These are phyloP conservation scores for Lasiosphaeris hirsuta DNA, from an alignment of 495 filamentous ascomycete species.

Conservation along the genomic window DNA sequence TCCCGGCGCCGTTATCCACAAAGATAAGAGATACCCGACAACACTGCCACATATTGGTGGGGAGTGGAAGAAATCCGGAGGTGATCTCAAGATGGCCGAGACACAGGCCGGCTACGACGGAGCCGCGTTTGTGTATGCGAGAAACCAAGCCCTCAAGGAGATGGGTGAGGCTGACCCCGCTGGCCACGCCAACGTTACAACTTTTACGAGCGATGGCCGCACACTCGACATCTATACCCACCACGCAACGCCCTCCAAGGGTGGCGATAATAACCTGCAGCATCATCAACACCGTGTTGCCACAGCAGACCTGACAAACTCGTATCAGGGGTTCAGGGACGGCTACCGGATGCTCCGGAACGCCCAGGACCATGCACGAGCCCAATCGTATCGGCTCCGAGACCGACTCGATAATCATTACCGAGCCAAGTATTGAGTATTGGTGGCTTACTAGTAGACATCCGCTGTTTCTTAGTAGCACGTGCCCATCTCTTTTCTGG, in stretches of 20 bases:
- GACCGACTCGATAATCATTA: constrained; percentile 12
- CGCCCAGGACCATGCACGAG: constrained; percentile 23
- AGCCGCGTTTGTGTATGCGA: background rate
- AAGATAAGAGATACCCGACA: constrained; percentile 21
- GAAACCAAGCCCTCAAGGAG: background rate
- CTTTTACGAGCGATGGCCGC: constrained; percentile 30
- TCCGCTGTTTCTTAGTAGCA: no score
- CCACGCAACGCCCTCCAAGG: constrained; percentile 21
- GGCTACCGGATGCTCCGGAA: constrained; percentile 25
- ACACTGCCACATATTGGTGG: constrained; percentile 27
- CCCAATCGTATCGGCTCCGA: constrained; percentile 22
- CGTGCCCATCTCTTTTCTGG: no score
- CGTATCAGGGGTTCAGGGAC: constrained; percentile 20
- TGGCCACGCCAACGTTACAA: constrained; percentile 26
- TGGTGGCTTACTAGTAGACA: no score
- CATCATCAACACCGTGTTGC: constrained; percentile 28
- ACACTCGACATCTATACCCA: constrained; percentile 27
- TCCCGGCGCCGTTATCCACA: constrained; percentile 22
- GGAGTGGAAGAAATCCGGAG: constrained; percentile 25
- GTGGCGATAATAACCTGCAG: constrained; percentile 18
- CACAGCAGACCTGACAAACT: constrained; percentile 20
- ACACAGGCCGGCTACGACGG: constrained; percentile 20
- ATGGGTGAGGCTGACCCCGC: constrained; percentile 18
- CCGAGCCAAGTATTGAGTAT: no score
- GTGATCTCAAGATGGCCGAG: constrained; percentile 20